A percentile compares a stretch with the other conserved stretches of the same genome.
These are phyloP conservation scores for Solanum hybrid DNA, from an alignment of 305 asterid species.

Conservation along the genomic window DNA sequence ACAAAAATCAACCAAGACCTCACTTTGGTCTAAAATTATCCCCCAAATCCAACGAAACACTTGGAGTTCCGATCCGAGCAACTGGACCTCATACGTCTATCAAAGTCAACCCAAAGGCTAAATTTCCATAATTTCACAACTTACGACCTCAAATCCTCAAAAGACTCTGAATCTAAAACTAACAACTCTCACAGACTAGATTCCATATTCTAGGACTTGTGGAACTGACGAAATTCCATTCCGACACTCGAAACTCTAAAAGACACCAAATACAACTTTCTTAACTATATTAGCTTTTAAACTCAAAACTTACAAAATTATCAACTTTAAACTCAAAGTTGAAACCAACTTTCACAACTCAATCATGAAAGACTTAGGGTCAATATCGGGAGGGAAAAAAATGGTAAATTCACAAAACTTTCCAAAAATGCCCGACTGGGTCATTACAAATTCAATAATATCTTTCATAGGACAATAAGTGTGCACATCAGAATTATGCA, in stretches of 20 bases:
- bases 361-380: not conserved
- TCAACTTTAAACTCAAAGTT: not conserved
- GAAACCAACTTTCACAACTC: not conserved
- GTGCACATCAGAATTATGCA: not conserved
- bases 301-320: not conserved
- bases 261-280: not conserved
- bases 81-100: not conserved
- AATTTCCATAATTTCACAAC: not conserved
- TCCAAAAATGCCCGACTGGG: not conserved
- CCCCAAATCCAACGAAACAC: not conserved
- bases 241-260: not conserved
- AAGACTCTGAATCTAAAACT: not conserved
- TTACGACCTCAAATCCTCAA: not conserved
- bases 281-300: not conserved
- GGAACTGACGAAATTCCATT: not conserved
- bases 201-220: not conserved
- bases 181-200: not conserved
- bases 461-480: not conserved
- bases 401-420: not conserved
- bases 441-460: not conserved
- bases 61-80: not conserved
- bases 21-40: not conserved
- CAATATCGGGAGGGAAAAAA: not conserved
- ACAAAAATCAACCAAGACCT: not conserved
- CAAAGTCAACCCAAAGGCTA: not conserved